Percentiles rank a stretch among this genome's conserved stretches.
These are phyloP conservation scores for Paramecium primaurelia DNA, from an alignment of 73 alveolate genomes.

Conservation along the genomic window DNA sequence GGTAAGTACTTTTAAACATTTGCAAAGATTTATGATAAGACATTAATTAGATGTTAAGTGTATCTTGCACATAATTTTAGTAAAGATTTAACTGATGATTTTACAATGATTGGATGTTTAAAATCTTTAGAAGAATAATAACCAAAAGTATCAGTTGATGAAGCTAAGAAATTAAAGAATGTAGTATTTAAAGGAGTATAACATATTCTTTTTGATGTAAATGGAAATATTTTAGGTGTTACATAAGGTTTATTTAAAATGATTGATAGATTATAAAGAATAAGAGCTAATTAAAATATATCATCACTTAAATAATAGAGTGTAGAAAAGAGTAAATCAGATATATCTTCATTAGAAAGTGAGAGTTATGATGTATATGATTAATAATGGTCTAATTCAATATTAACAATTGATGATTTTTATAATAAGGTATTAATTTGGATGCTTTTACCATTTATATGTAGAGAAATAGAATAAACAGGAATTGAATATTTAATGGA, in stretches of 20 bases:
- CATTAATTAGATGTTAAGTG: neutral
- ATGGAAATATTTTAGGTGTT: neutral
- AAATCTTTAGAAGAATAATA: neutral
- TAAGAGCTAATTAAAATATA: neutral
- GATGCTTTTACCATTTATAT: conserved; percentile 11
- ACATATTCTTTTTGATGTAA: neutral
- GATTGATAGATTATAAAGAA: neutral
- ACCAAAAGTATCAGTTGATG: neutral
- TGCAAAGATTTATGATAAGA: neutral
- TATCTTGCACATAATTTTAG: conserved; percentile 26
- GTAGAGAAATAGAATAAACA: neutral
- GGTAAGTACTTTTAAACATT: conserved; percentile 19
- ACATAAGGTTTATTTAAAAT: neutral
- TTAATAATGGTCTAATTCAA: neutral
- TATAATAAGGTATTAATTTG: neutral
- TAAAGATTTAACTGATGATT: neutral
- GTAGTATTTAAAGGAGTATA: neutral
- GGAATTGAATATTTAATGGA: conserved; percentile 1
- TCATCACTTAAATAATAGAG: neutral
- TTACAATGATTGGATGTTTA: conserved; percentile 17
- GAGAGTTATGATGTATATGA: neutral
- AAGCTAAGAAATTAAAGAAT: neutral
- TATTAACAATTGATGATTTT: neutral
- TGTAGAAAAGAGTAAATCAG: neutral
- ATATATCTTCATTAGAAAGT: neutral